Evolutionary conservation across 805 yeast species (phyloP), one percentile per base, ranked within the genome.

Genomic region (Lachancea nothofagi): DNA sequence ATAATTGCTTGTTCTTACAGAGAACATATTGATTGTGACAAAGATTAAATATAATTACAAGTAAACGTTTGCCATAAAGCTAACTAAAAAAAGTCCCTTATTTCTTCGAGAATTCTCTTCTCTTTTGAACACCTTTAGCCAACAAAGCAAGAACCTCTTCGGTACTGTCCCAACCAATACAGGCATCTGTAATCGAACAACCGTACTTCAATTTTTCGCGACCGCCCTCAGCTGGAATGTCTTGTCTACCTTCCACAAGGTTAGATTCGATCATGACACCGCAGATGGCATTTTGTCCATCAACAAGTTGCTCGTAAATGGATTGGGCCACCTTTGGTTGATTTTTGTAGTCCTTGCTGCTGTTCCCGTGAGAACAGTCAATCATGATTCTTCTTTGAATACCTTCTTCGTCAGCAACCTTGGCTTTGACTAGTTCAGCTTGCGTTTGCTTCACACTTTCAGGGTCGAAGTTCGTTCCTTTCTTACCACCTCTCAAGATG

Each of bases 191-290:
- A 54, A 90, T 88, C 22, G 95, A 84, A 47, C 88, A 85, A 47
- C 98, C 98, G 67, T 90, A 90, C 57, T 83, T 77, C 65, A 90
- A 75, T 17, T 71, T 76, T 40, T 71, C 72, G 58, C 82, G 81
- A 40, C 95, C 96, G 38, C 80, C 82, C 42, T 76, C 69, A 33
- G 85, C 75, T 42, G 90, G 89, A 44, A 88, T 88, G 56, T 83
- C 80, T 71, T 93, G 98, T 68, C 94, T 82, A 38, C 98, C 98
- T 61, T 83, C 97, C 45, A 73, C 75, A 51, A 93, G 76, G 61
- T 90, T 85, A 43, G 94, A 81, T 72, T 93, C 98, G 58, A 93
- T 88, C 98, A 93, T 93, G 42, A 93, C 78, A 51, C 98, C 98
- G 63, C 95, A 82, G 46, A 93, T 81, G 40, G 75, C 63, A 27